Percentiles rank a stretch among this genome's conserved stretches.
Evolutionary conservation across 495 filamentous ascomycete genomes (phyloP).

Genomic region (Articulospora tetracladia): DNA sequence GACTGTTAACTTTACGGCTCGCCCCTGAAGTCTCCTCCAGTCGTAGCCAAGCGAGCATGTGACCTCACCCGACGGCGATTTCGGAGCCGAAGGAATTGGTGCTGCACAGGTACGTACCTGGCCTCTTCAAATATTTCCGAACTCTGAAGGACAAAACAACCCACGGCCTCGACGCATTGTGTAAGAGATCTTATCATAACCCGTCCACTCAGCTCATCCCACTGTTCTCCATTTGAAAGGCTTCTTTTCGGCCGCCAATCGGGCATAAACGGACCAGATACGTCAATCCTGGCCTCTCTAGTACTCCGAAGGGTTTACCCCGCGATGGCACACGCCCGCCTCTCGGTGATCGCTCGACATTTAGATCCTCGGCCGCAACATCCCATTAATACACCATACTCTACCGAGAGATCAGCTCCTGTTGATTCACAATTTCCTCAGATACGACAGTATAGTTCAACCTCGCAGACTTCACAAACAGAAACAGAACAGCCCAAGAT

Average conservation of each 20-base stretch:
- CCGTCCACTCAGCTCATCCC: background rate
- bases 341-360: slow-evolving; percentile 80
- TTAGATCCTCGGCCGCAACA: slow-evolving; percentile 60
- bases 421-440: slow-evolving; percentile 25
- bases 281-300: slow-evolving; percentile 30
- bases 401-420: slow-evolving; percentile 32
- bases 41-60: too few species aligned
- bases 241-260: slow-evolving; percentile 5
- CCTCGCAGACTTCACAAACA: slow-evolving; percentile 2
- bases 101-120: too few species aligned
- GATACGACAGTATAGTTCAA: slow-evolving; percentile 21
- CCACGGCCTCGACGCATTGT: background rate
- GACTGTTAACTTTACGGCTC: too few species aligned
- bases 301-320: slow-evolving; percentile 26
- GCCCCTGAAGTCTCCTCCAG: too few species aligned
- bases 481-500: slow-evolving; percentile 44
- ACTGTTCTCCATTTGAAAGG: background rate
- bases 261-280: slow-evolving; percentile 12
- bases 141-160: too few species aligned
- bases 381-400: slow-evolving; percentile 65
- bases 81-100: too few species aligned
- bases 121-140: too few species aligned
- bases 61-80: too few species aligned
- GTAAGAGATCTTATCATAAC: background rate
- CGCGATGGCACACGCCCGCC: slow-evolving; percentile 53